A percentile compares a stretch with the other conserved stretches of the same genome.
Conservation (phyloP, 306 rosid genomes). For the Quercus gilva region DNA sequence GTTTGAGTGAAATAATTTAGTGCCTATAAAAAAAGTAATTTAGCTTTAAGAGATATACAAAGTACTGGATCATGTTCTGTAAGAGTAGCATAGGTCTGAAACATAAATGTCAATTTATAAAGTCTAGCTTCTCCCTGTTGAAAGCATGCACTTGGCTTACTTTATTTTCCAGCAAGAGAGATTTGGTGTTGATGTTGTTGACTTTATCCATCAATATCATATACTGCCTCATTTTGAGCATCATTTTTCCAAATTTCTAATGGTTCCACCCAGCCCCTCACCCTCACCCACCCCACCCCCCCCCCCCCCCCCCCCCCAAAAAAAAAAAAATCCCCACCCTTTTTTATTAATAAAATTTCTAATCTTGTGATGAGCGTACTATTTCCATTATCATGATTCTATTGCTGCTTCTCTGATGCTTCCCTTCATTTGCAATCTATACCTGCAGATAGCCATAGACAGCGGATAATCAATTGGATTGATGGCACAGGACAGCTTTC, state of each 20-base stretch:
- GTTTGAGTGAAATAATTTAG: too few relatives aligned
- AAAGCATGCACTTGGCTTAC: background rate
- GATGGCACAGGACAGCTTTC: slow-evolving; percentile 82
- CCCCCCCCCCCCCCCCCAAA: background rate
- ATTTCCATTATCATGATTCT: background rate
- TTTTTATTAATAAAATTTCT: background rate
- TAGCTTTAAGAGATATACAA: background rate
- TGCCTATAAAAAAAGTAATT: background rate
- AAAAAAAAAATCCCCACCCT: background rate
- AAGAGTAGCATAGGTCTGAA: background rate
- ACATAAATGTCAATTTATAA: background rate
- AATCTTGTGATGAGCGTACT: background rate
- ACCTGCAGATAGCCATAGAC: slow-evolving; percentile 80
- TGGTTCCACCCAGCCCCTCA: background rate
- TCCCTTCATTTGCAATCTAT: background rate
- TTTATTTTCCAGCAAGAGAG: background rate
- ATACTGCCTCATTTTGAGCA: background rate
- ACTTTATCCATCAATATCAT: background rate
- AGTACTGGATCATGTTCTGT: background rate
- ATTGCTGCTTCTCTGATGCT: background rate
- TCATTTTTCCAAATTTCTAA: background rate
- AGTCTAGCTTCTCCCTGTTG: background rate
- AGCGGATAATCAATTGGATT: slow-evolving; percentile 75
- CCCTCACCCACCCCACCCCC: background rate
- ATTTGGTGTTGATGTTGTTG: too few relatives aligned